Evolutionary conservation across 2,329 filamentous ascomycete genomes (phyloP).

Genomic region (Cryphonectria radicalis): DNA sequence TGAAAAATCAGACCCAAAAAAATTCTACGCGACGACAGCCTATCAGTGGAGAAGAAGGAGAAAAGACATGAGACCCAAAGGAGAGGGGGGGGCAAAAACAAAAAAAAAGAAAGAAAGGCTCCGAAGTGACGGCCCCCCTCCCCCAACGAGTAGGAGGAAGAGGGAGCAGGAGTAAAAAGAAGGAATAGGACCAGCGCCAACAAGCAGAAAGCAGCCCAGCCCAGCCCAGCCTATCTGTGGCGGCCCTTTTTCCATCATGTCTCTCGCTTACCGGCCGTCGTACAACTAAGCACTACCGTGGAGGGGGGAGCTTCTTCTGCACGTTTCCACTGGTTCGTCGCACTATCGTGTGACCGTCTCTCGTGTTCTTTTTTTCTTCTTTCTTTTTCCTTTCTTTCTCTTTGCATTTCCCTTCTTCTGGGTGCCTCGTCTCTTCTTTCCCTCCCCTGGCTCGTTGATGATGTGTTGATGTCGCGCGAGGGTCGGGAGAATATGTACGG

Average conservation of each 20-base stretch:
- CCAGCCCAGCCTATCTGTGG: background rate
- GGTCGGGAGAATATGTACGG: background rate
- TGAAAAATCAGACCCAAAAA: background rate
- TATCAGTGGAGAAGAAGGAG: background rate
- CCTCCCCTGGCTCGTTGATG: background rate
- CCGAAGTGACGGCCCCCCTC: background rate
- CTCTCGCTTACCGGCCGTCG: slow-evolving; percentile 27
- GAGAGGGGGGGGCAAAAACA: too few species aligned
- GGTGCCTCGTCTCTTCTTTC: background rate
- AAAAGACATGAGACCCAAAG: background rate
- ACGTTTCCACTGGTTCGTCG: slow-evolving; percentile 18
- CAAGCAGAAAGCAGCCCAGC: background rate
- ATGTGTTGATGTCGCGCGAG: background rate
- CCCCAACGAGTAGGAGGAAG: background rate
- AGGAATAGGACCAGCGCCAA: background rate
- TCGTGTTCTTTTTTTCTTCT: background rate
- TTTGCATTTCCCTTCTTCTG: background rate
- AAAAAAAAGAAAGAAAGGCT: background rate
- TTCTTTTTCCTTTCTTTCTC: background rate
- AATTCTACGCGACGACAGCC: background rate
- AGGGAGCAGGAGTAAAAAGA: background rate
- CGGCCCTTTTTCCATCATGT: background rate
- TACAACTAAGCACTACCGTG: slow-evolving; percentile 13
- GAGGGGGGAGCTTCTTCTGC: slow-evolving; percentile 10
- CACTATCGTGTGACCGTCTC: slow-evolving; percentile 21